phyloP scores from a whole-genome alignment of 108 stramenopile species.

The Phaeodactylum tricornutum region DNA sequence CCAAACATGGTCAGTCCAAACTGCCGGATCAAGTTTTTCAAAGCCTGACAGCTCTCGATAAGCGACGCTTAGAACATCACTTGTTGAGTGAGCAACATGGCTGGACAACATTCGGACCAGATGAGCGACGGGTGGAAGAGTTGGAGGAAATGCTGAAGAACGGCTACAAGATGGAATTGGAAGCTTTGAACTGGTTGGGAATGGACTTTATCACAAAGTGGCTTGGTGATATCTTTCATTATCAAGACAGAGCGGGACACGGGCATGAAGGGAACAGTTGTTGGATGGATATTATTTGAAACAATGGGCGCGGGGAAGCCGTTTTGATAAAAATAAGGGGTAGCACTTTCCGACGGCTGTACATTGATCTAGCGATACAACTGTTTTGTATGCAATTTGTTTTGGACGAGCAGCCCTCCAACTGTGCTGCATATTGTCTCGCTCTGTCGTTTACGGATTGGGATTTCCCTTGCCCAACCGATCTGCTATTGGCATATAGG shows the following conservation, averaged over 20 bases:
- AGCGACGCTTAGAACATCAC: conserved; percentile 28
- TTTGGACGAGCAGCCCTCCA: too few species aligned
- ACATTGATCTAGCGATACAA: too few species aligned
- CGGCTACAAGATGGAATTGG: conserved; percentile 70
- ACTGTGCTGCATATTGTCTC: too few species aligned
- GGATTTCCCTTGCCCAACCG: conserved; percentile 78
- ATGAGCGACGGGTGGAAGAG: conserved; percentile 21
- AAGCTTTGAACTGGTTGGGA: conserved; percentile 76
- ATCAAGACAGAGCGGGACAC: too few species aligned
- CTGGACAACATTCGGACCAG: conserved; percentile 1
- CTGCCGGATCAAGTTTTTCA: conserved; percentile 78
- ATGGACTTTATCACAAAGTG: conserved; percentile 13
- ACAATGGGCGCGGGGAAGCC: too few species aligned
- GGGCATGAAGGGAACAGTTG: too few species aligned
- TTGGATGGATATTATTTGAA: too few species aligned
- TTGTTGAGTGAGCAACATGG: conserved; percentile 12
- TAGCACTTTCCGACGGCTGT: too few species aligned
- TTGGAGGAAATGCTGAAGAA: conserved; percentile 32
- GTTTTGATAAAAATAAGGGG: too few species aligned
- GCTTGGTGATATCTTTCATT: conserved; percentile 7
- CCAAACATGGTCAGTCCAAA: conserved; percentile 55
- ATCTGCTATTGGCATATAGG: conserved; percentile 68
- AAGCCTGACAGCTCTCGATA: conserved; percentile 45
- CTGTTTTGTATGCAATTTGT: too few species aligned
- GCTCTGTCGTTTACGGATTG: conserved; percentile 75